Base-by-base conservation (phyloP, 495 filamentous ascomycete species). In the Tricharina praecox region DNA sequence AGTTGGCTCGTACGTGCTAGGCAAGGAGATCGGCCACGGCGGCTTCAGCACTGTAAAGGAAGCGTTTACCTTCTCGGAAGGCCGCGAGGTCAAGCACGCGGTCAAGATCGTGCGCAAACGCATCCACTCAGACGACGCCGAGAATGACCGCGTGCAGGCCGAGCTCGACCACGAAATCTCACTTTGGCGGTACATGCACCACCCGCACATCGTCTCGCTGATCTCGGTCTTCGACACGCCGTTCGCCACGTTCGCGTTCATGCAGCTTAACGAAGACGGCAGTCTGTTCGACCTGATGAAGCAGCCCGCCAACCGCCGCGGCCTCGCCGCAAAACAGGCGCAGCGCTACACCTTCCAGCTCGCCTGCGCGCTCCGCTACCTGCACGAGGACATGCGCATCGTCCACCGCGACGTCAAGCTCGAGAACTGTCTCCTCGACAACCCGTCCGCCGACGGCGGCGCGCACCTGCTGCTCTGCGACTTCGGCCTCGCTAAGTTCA, bases 341-440 rank as follows among this genome's bases (percentile, higher is more conserved):
- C 74, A 72, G 51, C 73, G 73, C 52, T 83, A 83, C 53, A 55
- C 68, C 7, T 79, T 75, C 53, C 77, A 84, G 61, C 69, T 85
- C 15, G 77, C 79, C 11, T 74, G 69, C 30, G 79, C 80, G 3
- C 59, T 84, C 13, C 72, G 80, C 18, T 85, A 85, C 61, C 62
- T 85, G 1, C 80, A 85, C 52, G 72, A 84, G 61, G 80, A 85
- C 58, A 72, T 79, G 23, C 69, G 70, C 1, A 70, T 85, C 32
- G 75, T 82, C 7, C 80, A 85, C 55, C 67, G 80, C 24, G 80
- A 85, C 55, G 74, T 85, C 56, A 85, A 85, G 62, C 70, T 84
- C 4, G 80, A 85, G 59, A 85, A 85, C 52, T 85, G 80, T 51
- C 69, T 85, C 8, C 55, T 85, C 20, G 78, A 84, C 51, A 63